These are phyloP conservation scores for Cucumis cinereus DNA, from an alignment of 306 rosid genomes.

Conservation along the genomic window DNA sequence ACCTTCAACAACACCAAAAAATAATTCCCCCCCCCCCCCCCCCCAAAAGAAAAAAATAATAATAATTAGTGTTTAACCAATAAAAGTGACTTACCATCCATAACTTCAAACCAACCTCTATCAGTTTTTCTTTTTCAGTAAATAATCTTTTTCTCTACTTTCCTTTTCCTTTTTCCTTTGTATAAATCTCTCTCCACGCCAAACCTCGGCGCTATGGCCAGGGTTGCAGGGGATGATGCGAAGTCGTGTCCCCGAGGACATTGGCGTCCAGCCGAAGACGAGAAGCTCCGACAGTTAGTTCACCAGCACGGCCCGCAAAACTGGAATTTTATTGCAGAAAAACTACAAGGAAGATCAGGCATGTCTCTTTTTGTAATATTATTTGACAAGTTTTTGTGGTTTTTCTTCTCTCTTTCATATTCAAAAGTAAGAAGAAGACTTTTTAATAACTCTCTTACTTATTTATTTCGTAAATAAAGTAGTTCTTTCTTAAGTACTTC, in stretches of 20 bases:
- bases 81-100: constrained; percentile 33
- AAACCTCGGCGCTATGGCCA: neutral
- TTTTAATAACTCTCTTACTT: neutral
- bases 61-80: constrained; percentile 17
- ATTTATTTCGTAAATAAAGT: too few species aligned
- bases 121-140: neutral
- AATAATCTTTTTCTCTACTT: neutral
- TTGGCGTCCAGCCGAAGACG: constrained; percentile 91
- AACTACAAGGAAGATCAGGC: constrained; percentile 98
- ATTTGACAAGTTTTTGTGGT: neutral
- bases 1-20: neutral
- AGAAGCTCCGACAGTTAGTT: constrained; percentile 59
- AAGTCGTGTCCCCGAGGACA: constrained; percentile 69
- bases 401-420: neutral
- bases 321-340: constrained; percentile 90
- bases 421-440: neutral
- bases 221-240: constrained; percentile 21
- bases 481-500: too few species aligned
- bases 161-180: neutral
- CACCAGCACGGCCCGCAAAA: constrained; percentile 75
- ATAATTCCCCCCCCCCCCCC: neutral
- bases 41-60: neutral
- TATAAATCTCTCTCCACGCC: neutral
- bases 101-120: constrained; percentile 6
- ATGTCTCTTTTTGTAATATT: neutral